Evolutionary conservation across 441 rosid species (phyloP).

Genomic region (Rhodomyrtus psidioides): DNA sequence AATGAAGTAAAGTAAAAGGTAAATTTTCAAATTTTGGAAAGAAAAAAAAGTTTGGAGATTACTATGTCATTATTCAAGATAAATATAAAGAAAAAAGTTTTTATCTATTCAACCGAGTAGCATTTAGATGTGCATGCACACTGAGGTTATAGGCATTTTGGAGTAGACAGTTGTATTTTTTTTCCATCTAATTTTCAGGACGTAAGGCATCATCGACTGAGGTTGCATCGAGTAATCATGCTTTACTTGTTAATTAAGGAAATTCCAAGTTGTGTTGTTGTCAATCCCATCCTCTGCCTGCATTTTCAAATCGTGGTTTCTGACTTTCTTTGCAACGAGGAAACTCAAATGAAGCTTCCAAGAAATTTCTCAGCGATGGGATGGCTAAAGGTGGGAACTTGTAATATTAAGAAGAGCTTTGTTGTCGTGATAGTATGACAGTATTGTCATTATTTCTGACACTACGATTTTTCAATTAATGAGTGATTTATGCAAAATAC

Average conservation of each 20-base stretch:
- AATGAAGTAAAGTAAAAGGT: neutral
- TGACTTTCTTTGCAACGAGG: neutral
- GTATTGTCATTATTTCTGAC: too few relatives aligned
- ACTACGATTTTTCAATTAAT: too few relatives aligned
- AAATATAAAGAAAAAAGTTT: too few relatives aligned
- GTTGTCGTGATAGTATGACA: too few relatives aligned
- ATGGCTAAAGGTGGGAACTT: neutral
- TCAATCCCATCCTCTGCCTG: neutral
- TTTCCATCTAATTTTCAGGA: too few relatives aligned
- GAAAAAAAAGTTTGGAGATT: too few relatives aligned
- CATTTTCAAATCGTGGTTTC: neutral
- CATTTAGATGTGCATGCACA: neutral
- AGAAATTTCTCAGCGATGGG: neutral
- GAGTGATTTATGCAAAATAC: too few relatives aligned
- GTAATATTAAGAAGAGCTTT: neutral
- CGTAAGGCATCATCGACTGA: neutral
- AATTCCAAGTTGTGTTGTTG: neutral
- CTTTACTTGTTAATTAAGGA: neutral
- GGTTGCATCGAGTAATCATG: neutral
- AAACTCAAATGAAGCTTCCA: neutral
- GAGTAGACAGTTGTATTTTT: too few relatives aligned
- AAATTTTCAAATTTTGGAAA: too few relatives aligned
- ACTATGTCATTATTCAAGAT: neutral
- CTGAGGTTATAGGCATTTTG: neutral
- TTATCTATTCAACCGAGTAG: neutral